Evolutionary conservation across 1,284 basidiomycete species (phyloP), one percentile per base, ranked within the genome.

Genomic region (Cystobasidium slooffiae): DNA sequence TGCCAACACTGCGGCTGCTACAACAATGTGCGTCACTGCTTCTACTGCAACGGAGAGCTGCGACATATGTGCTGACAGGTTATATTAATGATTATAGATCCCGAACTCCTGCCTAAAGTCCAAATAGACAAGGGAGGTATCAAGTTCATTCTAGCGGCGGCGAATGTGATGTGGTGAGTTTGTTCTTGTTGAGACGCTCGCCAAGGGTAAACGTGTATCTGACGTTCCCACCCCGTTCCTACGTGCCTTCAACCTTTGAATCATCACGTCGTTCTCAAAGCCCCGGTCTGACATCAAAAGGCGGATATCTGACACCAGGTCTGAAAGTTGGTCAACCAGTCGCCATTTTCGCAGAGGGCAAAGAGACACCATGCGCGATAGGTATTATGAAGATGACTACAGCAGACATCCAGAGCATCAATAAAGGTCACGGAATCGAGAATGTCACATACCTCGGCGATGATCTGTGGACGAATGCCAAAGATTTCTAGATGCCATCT

Each of bases 61-160:
- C 39, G 58, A 9, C 53, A 16, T 37, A 14, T 24, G 16, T 44
- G 52, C 18, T 67, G 16, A 14, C 24, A 8, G 41, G n/a, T 9
- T 49, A n/a, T 49, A 12, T 14, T 3, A 49, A 49, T 6, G 46
- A 37, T 20, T 43, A 20, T 78, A 97, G 94, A 97, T 85, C 96
- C 96, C 1, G 89, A 87, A 78, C 86, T 99, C 77, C 87, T 99
- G 52, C 94, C 96, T 7, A 89, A 87, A 79, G 93, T 97, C 53
- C 89, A 90, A 78, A 87, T 99, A 65, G 97, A 99, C 85, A 89
- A 95, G 67, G 97, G 97, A 68, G 97, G 97, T 55, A 99, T 99
- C 84, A 93, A 95, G 65, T 99, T 97, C 84, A 87, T 99, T 31
- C 88, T 99, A 56, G 91, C 90, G 8, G 83, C 86, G n/a, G 83